phyloP scores from a whole-genome alignment of 73 alveolate species.

The Blepharisma japonicum region DNA sequence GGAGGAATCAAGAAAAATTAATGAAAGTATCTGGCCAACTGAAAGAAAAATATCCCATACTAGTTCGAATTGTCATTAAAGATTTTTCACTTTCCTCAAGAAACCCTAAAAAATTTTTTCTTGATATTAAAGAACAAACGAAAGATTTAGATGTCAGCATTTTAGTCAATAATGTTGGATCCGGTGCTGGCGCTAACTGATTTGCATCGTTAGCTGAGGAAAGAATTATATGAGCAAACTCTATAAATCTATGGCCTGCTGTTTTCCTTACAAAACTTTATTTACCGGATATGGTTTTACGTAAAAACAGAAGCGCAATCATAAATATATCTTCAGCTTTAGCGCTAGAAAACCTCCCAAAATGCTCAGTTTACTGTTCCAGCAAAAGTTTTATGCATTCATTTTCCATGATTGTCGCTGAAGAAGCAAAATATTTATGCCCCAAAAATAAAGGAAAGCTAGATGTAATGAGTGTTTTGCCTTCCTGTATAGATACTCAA shows the following conservation, averaged over 20 bases:
- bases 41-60: constrained; percentile 11
- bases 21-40: constrained; percentile 34
- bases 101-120: constrained; percentile 28
- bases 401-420: neutral
- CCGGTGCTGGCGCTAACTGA: neutral
- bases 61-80: neutral
- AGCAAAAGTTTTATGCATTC: constrained; percentile 33
- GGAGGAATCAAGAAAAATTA: constrained; percentile 49
- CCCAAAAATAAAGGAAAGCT: constrained; percentile 32
- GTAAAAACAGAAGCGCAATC: neutral
- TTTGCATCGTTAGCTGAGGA: neutral
- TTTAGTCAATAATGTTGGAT: constrained; percentile 76
- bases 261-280: neutral
- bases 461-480: constrained; percentile 43
- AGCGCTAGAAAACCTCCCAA: constrained; percentile 23
- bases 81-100: constrained; percentile 5
- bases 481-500: constrained; percentile 43
- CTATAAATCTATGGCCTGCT: constrained; percentile 16
- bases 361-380: constrained; percentile 35
- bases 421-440: neutral
- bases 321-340: neutral
- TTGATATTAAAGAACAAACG: constrained; percentile 34
- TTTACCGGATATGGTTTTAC: neutral
- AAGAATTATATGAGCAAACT: neutral
- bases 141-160: constrained; percentile 61